Evolutionary conservation across 805 yeast species (phyloP), one percentile per base, ranked within the genome.

Genomic region (Candida insectalens): DNA sequence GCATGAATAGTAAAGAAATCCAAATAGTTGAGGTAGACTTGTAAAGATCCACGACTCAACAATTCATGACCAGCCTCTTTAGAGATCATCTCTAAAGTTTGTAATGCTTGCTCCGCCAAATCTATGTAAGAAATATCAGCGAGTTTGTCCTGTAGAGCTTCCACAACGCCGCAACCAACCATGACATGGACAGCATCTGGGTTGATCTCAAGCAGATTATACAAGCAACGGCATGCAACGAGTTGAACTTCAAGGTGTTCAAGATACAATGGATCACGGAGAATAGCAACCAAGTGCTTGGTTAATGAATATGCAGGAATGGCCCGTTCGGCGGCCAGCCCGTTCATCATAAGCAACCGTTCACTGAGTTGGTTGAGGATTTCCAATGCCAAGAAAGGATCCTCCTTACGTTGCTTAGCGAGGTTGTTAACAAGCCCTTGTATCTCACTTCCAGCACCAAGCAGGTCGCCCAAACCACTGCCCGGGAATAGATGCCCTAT

Each of bases 1-100:
- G 94, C 83, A 57, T 84, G 95, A 15, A 77, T 68, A 2, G 96
- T 83, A 53, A 89, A 81, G 49, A 89, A 89, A 51, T 92, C 97
- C 39, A 88, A 62, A 47, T 75, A 83, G 46, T 71, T 73, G 29
- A 92, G 55, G 40, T 83, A 77, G 0, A 83, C 72, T 5, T 64
- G 57, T 6, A 88, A 53, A 6, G 87, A 79, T 25, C 80, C 78
- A 36, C 73, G 69, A 15, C 63, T 52, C 26, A 84, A 57, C 10
- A 83, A 63, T 19, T 62, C 67, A 27, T 57, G 51, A 2, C 78
- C 71, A 16, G 69, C 60, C 20, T 66, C 66, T 37, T 77, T 59
- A 1, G 87, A 74, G 12, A 81, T 72, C 52, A 72, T 63, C 49
- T 79, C 88, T 30, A 81, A 58, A 0, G 88, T 75, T 47, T 79